Conservation (phyloP, 1,284 basidiomycete genomes). For the Pseudomicrostroma phylloplanum region DNA sequence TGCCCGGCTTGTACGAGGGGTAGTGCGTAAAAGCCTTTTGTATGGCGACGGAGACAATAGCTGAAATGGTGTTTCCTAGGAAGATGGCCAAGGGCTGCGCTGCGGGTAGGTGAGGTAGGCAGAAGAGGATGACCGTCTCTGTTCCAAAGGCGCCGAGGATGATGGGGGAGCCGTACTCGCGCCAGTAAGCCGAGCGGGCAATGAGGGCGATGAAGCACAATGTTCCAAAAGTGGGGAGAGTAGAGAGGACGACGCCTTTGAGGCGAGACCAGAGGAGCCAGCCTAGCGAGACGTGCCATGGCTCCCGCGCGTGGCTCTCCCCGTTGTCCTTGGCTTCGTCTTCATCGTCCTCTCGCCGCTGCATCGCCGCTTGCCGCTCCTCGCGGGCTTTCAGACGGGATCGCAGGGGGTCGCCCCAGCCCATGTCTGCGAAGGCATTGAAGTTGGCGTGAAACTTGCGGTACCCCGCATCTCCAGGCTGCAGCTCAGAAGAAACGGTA, state of each 20-base stretch:
- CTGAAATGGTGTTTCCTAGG: neutral
- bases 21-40: neutral
- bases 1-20: neutral
- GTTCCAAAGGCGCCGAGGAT: neutral
- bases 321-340: neutral
- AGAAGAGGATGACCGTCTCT: slow-evolving; percentile 3
- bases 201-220: neutral
- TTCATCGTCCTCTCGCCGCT: neutral
- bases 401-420: neutral
- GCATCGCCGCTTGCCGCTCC: neutral
- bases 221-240: neutral
- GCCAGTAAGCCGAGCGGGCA: neutral
- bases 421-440: neutral
- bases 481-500: neutral
- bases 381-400: neutral
- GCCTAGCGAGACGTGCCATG: neutral
- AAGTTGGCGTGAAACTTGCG: neutral
- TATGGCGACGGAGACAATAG: neutral
- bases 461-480: slow-evolving; percentile 3
- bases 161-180: neutral
- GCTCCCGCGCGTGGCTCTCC: neutral
- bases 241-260: neutral
- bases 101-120: neutral
- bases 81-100: slow-evolving; percentile 1
- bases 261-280: neutral